Evolutionary conservation across 768 basidiomycete genomes (phyloP), one percentile per base, ranked within the genome.

Genomic region (Boletus huronensis): DNA sequence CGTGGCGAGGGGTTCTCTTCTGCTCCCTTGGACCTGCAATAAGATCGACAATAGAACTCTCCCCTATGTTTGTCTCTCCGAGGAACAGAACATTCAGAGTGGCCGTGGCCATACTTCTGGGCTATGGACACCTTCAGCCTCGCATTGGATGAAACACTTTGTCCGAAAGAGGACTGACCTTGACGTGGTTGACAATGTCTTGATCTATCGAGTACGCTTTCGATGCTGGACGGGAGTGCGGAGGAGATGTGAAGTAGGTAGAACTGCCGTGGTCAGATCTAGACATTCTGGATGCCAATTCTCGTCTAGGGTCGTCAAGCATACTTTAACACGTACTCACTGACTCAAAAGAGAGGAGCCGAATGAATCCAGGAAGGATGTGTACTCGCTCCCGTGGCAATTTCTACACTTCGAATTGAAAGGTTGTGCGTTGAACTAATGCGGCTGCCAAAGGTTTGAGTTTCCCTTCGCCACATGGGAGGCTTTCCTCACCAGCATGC

Each of bases 21-120:
- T 43, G 40, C 16, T 48, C 52, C 32, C 26, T 57, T 43, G 57
- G 17, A n/a, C 52, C 50, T 36, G 52, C 54, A 39, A 58, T 23
- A 47, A 66, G 51, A 31, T 68, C 50, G 54, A 63, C 25, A 19
- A 66, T 55, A 51, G 60, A 68, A 49, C 19, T 17, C 17, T 60
- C 52, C 31, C 57, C 60, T 3, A 58, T 49, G 39, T 38, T 38
- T n/a, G 57, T 68, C 50, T 65, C 66, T 29, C 63, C 66, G 3
- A 66, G 31, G 45, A 66, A 56, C 6, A 66, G 19, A 29, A 66
- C 40, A 45, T 66, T 60, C 19, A 57, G 52, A 42, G 49, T 21
- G 2, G 40, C 23, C 28, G 45, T 25, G 5, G 40, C n/a, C 31
- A 51, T 48, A 21, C 31, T 42, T 32, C 31, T 40, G 40, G 42